These are phyloP conservation scores for Trichoderma asperellum DNA, from an alignment of 2,329 filamentous ascomycete species.

Conservation along the genomic window DNA sequence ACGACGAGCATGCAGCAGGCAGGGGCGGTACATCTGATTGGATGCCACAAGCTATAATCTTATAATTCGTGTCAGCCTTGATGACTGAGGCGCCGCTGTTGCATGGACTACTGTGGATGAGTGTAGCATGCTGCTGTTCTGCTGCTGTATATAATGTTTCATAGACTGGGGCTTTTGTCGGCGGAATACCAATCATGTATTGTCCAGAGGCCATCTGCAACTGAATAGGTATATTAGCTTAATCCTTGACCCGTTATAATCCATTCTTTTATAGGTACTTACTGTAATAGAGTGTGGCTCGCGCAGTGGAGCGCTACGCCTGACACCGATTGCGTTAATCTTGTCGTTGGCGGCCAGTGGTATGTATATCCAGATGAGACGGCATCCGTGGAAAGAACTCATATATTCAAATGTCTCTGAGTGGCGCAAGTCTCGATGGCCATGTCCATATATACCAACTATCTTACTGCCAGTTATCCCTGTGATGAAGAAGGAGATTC, in stretches of 20 bases:
- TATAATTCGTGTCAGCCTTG: background rate
- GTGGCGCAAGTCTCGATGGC: background rate
- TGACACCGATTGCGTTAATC: background rate
- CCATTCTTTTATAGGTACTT: background rate
- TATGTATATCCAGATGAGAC: background rate
- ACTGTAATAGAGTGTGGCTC: background rate
- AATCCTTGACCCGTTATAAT: too few species aligned
- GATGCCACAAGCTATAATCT: background rate
- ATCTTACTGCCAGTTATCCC: background rate
- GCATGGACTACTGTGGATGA: background rate
- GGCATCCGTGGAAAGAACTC: background rate
- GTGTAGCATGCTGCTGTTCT: background rate
- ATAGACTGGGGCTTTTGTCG: background rate
- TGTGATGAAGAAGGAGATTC: background rate
- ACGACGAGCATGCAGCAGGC: background rate
- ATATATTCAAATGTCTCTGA: background rate
- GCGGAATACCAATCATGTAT: background rate
- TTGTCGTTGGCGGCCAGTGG: conserved; percentile 1
- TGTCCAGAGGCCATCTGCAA: background rate
- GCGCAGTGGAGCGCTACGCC: background rate
- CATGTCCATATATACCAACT: conserved; percentile 2
- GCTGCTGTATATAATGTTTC: background rate
- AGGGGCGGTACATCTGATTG: background rate
- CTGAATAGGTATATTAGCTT: background rate
- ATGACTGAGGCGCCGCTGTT: background rate